phyloP scores from a whole-genome alignment of 169 alveolate genomes.

The Perkinsus olseni region DNA sequence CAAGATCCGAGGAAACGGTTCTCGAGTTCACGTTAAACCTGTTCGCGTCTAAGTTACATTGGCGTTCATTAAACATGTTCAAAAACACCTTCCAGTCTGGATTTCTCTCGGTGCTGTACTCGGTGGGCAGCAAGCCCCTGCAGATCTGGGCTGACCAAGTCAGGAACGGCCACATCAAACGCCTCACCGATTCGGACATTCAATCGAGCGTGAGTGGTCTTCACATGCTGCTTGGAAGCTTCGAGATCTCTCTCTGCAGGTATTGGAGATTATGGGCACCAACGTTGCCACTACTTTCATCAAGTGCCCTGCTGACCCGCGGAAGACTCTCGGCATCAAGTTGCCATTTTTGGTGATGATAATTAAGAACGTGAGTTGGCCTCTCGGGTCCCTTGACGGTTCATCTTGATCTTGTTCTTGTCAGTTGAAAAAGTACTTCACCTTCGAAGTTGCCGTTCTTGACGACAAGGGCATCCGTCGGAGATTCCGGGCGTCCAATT shows the following conservation, averaged over 20 bases:
- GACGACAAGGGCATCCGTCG: conserved; percentile 92
- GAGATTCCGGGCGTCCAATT: conserved; percentile 91
- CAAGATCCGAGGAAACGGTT: too few relatives aligned
- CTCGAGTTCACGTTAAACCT: too few relatives aligned
- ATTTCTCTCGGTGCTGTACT: conserved; percentile 81
- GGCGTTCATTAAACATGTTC: conserved; percentile 53
- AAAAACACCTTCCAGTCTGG: conserved; percentile 86
- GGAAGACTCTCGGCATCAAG: conserved; percentile 81
- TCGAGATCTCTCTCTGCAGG: conserved; percentile 19
- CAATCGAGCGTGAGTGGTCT: conserved; percentile 45
- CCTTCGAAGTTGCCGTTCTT: conserved; percentile 89
- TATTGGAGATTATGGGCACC: conserved; percentile 53
- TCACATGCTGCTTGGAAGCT: conserved; percentile 61
- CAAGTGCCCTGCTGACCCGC: conserved; percentile 81
- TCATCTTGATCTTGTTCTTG: not conserved
- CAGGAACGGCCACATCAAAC: conserved; percentile 88
- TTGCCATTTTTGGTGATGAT: conserved; percentile 90
- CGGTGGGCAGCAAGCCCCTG: conserved; percentile 81
- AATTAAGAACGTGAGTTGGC: conserved; percentile 78
- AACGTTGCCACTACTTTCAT: conserved; percentile 81
- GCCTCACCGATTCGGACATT: conserved; percentile 87
- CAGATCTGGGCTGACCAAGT: conserved; percentile 72
- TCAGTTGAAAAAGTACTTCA: conserved; percentile 84
- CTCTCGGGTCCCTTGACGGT: conserved; percentile 54
- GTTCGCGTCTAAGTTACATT: too few relatives aligned